phyloP scores from a whole-genome alignment of 1,284 basidiomycete species.

The Moesziomyces antarcticus region DNA sequence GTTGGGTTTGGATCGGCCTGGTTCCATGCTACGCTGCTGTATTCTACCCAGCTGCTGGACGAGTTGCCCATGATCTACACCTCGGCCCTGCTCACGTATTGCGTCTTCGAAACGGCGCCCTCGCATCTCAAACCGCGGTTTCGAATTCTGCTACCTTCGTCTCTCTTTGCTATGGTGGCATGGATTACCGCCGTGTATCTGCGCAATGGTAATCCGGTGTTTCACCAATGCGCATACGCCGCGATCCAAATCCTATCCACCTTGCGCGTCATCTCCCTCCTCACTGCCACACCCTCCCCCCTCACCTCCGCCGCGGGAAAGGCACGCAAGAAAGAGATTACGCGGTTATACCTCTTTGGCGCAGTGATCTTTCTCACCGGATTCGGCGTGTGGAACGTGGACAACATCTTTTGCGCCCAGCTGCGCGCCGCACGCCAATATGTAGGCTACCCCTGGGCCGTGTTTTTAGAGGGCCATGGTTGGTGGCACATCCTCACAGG shows the following conservation, averaged over 20 bases:
- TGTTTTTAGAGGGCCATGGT: constrained; percentile 63
- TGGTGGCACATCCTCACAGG: constrained; percentile 72
- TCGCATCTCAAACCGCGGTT: constrained; percentile 36
- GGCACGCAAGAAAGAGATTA: constrained; percentile 21
- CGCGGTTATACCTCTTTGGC: constrained; percentile 34
- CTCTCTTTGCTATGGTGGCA: constrained; percentile 33
- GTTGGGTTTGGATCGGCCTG: constrained; percentile 57
- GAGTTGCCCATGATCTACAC: constrained; percentile 68
- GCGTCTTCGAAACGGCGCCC: constrained; percentile 52
- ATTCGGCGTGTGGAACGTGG: constrained; percentile 72
- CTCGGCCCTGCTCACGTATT: constrained; percentile 52
- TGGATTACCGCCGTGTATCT: constrained; percentile 67
- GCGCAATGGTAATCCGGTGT: constrained; percentile 71
- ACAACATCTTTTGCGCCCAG: constrained; percentile 71
- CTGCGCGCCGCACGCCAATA: constrained; percentile 42
- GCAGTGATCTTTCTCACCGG: constrained; percentile 66
- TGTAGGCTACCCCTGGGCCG: constrained; percentile 55
- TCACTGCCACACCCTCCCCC: constrained; percentile 55
- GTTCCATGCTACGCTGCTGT: constrained; percentile 65
- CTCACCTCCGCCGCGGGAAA: constrained; percentile 5
- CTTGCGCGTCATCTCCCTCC: constrained; percentile 64
- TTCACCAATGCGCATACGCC: constrained; percentile 72
- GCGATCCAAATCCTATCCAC: constrained; percentile 67
- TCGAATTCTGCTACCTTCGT: constrained; percentile 31
- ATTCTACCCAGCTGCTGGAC: constrained; percentile 64